Percentiles rank a stretch among this genome's conserved stretches.
These are phyloP conservation scores for Trametes pubescens DNA, from an alignment of 1,284 basidiomycete species.

Conservation along the genomic window DNA sequence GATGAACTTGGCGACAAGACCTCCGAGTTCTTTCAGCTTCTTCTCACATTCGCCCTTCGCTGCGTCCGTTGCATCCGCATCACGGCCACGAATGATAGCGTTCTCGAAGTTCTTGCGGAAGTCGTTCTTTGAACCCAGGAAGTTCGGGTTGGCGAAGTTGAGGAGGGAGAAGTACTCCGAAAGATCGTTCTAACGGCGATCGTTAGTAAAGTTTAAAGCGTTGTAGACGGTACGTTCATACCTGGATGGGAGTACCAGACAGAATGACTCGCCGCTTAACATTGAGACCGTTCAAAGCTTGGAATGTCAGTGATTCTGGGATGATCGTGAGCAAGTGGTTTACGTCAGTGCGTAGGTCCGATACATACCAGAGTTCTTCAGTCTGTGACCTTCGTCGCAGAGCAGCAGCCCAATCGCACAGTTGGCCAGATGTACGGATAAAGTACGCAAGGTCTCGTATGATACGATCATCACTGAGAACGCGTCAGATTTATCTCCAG, in stretches of 20 bases:
- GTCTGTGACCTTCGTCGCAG: slow-evolving; percentile 96
- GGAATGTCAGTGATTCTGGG: slow-evolving; percentile 89
- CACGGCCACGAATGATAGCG: slow-evolving; percentile 92
- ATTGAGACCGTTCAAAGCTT: slow-evolving; percentile 84
- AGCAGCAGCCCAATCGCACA: slow-evolving; percentile 91
- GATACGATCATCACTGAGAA: slow-evolving; percentile 96
- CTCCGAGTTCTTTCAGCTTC: slow-evolving; percentile 94
- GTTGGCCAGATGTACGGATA: slow-evolving; percentile 78
- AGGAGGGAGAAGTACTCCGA: slow-evolving; percentile 97
- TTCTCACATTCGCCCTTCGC: slow-evolving; percentile 87
- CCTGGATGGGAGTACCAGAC: slow-evolving; percentile 96
- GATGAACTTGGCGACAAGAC: slow-evolving; percentile 94
- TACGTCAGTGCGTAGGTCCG: slow-evolving; percentile 10
- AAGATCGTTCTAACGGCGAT: slow-evolving; percentile 82
- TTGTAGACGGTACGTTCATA: slow-evolving; percentile 37
- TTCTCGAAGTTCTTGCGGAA: slow-evolving; percentile 98
- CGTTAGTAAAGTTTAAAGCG: slow-evolving; percentile 7
- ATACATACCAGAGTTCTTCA: slow-evolving; percentile 91
- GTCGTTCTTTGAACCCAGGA: slow-evolving; percentile 90
- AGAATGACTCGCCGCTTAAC: slow-evolving; percentile 96
- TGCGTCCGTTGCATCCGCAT: slow-evolving; percentile 88
- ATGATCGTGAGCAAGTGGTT: not conserved
- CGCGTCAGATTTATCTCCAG: not conserved
- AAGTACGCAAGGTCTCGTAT: slow-evolving; percentile 93
- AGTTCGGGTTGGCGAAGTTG: slow-evolving; percentile 97